These are phyloP conservation scores for Colletotrichum caudatum DNA, from an alignment of 2,329 filamentous ascomycete genomes.

Conservation along the genomic window DNA sequence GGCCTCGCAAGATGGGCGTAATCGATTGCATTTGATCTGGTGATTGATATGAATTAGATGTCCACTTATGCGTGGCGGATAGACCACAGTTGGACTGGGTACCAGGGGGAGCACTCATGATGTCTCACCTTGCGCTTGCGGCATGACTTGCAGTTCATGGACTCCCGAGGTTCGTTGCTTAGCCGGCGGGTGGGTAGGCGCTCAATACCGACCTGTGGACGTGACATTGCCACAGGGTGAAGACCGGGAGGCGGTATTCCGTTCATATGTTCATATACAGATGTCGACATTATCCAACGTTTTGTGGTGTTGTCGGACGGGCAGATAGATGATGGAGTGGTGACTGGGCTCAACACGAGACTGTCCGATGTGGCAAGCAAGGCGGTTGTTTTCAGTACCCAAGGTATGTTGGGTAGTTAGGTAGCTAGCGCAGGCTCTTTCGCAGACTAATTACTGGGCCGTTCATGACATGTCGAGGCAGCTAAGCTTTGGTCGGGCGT, in stretches of 20 bases:
- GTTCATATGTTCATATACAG: conserved; percentile 56
- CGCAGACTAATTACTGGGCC: conserved; percentile 16
- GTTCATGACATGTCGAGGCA: conserved; percentile 32
- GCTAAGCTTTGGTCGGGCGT: background rate
- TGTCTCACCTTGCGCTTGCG: conserved; percentile 84
- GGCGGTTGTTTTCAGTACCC: conserved; percentile 7
- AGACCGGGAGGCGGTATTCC: conserved; percentile 57
- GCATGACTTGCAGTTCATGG: conserved; percentile 97
- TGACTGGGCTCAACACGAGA: background rate
- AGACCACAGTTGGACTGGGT: background rate
- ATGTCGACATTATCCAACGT: conserved; percentile 53
- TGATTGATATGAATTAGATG: conserved; percentile 34
- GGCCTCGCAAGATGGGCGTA: conserved; percentile 86
- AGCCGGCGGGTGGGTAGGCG: conserved; percentile 77
- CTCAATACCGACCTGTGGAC: conserved; percentile 85
- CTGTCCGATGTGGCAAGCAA: background rate
- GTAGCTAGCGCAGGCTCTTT: conserved; percentile 13
- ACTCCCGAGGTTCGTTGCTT: conserved; percentile 83
- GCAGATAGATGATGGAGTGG: background rate
- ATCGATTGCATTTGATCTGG: conserved; percentile 91
- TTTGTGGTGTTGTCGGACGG: background rate
- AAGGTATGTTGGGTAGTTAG: background rate
- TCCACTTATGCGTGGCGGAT: background rate
- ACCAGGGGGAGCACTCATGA: background rate
- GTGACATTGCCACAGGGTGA: conserved; percentile 70